phyloP scores from a whole-genome alignment of 2,329 filamentous ascomycete genomes.

The Hypoxylon sp. region DNA sequence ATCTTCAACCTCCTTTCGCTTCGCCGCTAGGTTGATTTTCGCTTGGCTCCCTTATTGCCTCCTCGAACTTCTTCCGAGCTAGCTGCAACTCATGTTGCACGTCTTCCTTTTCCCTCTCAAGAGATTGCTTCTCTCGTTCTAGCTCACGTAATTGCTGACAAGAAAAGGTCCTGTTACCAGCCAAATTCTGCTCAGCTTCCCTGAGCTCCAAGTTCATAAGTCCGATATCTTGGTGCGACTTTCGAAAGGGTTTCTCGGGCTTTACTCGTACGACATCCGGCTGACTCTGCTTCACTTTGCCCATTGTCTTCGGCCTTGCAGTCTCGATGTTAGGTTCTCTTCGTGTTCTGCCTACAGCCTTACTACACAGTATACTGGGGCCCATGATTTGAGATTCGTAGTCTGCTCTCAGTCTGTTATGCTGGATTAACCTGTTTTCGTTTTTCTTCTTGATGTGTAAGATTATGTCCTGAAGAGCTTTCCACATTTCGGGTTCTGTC shows the following conservation, averaged over 20 bases:
- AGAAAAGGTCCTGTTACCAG: neutral
- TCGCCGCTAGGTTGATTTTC: constrained; percentile 2
- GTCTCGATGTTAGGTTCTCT: neutral
- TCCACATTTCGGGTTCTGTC: constrained; percentile 1
- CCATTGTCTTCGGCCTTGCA: neutral
- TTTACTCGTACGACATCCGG: neutral
- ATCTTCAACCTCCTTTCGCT: neutral
- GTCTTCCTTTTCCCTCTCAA: neutral
- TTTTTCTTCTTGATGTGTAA: neutral
- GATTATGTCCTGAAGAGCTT: neutral
- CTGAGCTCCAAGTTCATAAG: neutral
- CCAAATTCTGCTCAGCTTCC: neutral
- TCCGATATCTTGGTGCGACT: neutral
- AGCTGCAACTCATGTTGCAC: constrained; percentile 2
- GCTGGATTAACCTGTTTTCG: neutral
- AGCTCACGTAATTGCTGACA: neutral
- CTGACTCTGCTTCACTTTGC: neutral
- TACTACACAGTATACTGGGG: neutral
- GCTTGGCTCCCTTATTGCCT: neutral
- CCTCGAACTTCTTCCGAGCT: neutral
- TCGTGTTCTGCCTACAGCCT: neutral
- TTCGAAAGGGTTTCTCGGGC: neutral
- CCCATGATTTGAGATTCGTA: neutral
- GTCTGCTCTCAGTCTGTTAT: neutral
- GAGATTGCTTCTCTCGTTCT: neutral